Percentiles rank a stretch among this genome's conserved stretches.
Evolutionary conservation across 495 filamentous ascomycete species (phyloP).

Genomic region (Polyplosphaeria fusca): DNA sequence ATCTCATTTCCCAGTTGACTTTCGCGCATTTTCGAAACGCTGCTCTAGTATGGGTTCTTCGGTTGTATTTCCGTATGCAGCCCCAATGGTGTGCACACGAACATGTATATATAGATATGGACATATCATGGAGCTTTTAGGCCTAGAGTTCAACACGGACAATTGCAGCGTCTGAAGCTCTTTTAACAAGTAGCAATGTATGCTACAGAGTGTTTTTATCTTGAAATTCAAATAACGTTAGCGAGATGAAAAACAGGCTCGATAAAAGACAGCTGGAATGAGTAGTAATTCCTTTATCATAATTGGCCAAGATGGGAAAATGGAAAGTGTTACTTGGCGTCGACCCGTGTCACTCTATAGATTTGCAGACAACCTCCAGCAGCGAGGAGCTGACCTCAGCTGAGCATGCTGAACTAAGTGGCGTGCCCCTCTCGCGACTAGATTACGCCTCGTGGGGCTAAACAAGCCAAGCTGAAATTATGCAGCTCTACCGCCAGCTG

Average conservation of each 20-base stretch:
- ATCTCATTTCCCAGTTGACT: conserved; percentile 47
- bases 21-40: conserved; percentile 37
- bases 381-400: conserved; percentile 7
- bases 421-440: conserved; percentile 6
- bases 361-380: conserved; percentile 7
- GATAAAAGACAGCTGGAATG: conserved; percentile 17
- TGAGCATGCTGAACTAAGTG: conserved; percentile 6
- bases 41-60: conserved; percentile 31
- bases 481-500: conserved; percentile 6
- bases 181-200: conserved; percentile 42
- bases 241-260: conserved; percentile 22
- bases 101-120: no score
- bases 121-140: conserved; percentile 45
- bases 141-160: conserved; percentile 44
- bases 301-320: conserved; percentile 18
- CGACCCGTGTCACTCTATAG: conserved; percentile 14
- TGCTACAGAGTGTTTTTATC: conserved; percentile 44
- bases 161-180: conserved; percentile 41
- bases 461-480: neutral
- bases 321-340: conserved; percentile 1
- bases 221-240: conserved; percentile 40
- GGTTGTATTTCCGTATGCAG: conserved; percentile 34
- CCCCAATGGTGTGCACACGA: no score
- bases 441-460: conserved; percentile 1
- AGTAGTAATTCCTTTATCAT: conserved; percentile 15